Evolutionary conservation across 129 eudicot genomes (phyloP), one percentile per base, ranked within the genome.

Genomic region (Flaveria brownii): DNA sequence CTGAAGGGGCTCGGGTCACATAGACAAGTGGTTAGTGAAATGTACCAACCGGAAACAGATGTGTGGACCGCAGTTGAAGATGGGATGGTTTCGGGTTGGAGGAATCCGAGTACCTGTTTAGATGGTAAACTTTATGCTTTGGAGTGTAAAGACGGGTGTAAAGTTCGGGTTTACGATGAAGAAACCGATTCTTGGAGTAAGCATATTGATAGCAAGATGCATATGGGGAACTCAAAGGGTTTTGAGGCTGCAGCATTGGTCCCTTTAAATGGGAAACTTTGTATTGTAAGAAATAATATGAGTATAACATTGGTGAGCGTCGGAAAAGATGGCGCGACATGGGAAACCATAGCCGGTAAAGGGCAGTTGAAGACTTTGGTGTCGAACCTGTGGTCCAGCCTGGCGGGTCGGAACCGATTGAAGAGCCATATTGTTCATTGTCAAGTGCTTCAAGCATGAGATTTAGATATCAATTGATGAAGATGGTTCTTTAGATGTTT

Each of bases 61-160:
- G 74, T 77, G 59, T 90, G 96, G 96, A 81, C 70, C 43, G 71
- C 85, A 2, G 93, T 90, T 70, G 83, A 86, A n/a, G 91, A 88
- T 15, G 96, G 96, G 57, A 90, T 90, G 96, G 93, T 90, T 70
- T 78, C 93, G 2, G 93, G 96, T 20, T 90, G 93, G 96, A 81
- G 96, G 46, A 90, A 90, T 70, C 96, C 96, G 12, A 84, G 96
- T 81, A 85, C 91, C 2, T 88, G 93, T 22, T 61, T 88, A 57
- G 83, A 86, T 6, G 96, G 96, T 65, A 84, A 84, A 22, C 89
- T 90, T 45, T 90, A 86, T 77, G 93, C 93, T 2, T 78, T 90
- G 84, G 96, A 88, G 43, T 90, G 96, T 76, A 90, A 90, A 79
- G 96, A 90, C 52, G 96, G 96, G 36, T 90, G 96, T 75, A 90